phyloP scores from a whole-genome alignment of 2,329 filamentous ascomycete genomes.

The Ophiostoma sp. region DNA sequence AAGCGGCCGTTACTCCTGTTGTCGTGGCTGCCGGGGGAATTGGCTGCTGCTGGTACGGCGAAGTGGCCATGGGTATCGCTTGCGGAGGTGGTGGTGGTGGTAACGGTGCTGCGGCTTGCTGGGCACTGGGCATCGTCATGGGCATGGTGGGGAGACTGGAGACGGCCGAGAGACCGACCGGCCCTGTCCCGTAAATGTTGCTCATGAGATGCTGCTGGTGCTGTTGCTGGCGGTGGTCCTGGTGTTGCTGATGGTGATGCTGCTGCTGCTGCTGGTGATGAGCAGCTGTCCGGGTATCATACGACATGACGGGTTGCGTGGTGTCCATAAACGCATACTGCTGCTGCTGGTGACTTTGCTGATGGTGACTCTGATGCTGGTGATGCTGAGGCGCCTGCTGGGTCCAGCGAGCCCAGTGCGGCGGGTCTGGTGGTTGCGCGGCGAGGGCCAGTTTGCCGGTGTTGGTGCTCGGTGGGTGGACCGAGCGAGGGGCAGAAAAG shows the following conservation, averaged over 20 bases:
- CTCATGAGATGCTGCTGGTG: constrained; percentile 1
- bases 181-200: neutral
- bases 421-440: constrained; percentile 46
- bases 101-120: neutral
- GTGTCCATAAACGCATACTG: constrained; percentile 53
- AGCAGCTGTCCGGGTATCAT: constrained; percentile 44
- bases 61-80: constrained; percentile 7
- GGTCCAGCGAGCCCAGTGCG: constrained; percentile 58
- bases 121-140: neutral
- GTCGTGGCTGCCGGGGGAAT: neutral
- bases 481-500: neutral
- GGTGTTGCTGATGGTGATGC: neutral
- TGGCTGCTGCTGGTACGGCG: constrained; percentile 13
- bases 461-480: constrained; percentile 26
- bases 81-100: neutral
- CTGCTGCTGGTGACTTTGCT: constrained; percentile 12
- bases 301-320: constrained; percentile 46
- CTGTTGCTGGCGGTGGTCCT: constrained; percentile 15
- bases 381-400: constrained; percentile 43
- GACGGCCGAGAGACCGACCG: neutral
- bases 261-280: constrained; percentile 1
- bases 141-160: neutral
- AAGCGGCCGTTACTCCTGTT: neutral
- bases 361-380: neutral
- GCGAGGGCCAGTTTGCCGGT: constrained; percentile 50